These are phyloP conservation scores for Lactarius trivialis DNA, from an alignment of 768 basidiomycete genomes.

Conservation along the genomic window DNA sequence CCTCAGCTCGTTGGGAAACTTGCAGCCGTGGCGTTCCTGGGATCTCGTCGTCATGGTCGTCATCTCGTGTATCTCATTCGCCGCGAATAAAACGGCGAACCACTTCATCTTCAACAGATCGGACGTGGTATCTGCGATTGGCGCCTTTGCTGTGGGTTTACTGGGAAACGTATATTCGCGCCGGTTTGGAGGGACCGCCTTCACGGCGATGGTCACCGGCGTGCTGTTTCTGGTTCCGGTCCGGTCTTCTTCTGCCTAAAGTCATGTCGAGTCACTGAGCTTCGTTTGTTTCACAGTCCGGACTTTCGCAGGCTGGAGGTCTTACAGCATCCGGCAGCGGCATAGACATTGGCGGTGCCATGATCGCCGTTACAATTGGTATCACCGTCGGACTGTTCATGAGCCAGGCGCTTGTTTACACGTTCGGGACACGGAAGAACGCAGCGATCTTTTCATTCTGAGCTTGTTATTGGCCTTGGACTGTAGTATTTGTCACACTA, in stretches of 20 bases:
- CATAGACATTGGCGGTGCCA: constrained; percentile 78
- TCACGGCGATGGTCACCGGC: constrained; percentile 87
- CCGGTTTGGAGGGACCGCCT: constrained; percentile 75
- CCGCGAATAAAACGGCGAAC: constrained; percentile 72
- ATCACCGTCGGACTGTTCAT: constrained; percentile 85
- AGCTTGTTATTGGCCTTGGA: background rate
- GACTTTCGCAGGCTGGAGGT: constrained; percentile 80
- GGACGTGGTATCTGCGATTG: constrained; percentile 76
- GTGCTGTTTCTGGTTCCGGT: constrained; percentile 82
- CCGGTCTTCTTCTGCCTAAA: constrained; percentile 29
- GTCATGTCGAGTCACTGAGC: constrained; percentile 4
- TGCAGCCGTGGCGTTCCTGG: constrained; percentile 63
- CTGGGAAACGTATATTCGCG: constrained; percentile 75
- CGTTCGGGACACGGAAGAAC: constrained; percentile 72
- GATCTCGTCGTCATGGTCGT: constrained; percentile 76
- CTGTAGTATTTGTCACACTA: background rate
- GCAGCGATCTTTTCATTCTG: constrained; percentile 75
- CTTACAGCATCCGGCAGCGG: constrained; percentile 73
- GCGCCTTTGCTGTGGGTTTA: constrained; percentile 70
- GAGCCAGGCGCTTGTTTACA: constrained; percentile 78
- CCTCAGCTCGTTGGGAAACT: constrained; percentile 62
- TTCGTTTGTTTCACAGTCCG: constrained; percentile 44
- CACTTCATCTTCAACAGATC: constrained; percentile 77
- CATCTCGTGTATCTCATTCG: constrained; percentile 73
- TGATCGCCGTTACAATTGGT: constrained; percentile 85